Evolutionary conservation across 129 eudicot species (phyloP).

Genomic region (Solidago caesia): DNA sequence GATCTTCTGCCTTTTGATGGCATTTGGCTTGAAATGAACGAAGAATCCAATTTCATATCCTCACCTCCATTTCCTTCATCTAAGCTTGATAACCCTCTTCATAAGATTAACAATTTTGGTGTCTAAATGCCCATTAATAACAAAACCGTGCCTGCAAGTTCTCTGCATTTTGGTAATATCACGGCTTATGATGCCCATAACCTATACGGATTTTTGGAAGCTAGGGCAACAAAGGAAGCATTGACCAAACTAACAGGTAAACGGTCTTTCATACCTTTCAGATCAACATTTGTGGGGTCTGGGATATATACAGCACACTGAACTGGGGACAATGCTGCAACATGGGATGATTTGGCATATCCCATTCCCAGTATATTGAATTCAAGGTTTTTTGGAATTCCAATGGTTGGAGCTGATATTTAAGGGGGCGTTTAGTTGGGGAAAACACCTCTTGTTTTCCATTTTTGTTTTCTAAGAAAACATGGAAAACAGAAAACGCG

Average conservation of each 20-base stretch:
- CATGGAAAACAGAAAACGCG: no score
- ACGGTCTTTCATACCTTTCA: slow-evolving; percentile 58
- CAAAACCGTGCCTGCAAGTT: slow-evolving; percentile 59
- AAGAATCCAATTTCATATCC: slow-evolving; percentile 37
- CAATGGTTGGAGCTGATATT: slow-evolving; percentile 89
- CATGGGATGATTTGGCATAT: slow-evolving; percentile 78
- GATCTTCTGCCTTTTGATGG: slow-evolving; percentile 56
- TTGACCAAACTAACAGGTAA: slow-evolving; percentile 43
- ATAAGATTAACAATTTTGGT: slow-evolving; percentile 65
- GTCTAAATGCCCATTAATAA: slow-evolving; percentile 37
- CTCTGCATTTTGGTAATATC: slow-evolving; percentile 56
- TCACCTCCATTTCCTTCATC: background rate
- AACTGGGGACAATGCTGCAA: slow-evolving; percentile 90
- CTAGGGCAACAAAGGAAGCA: slow-evolving; percentile 55
- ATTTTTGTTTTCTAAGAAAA: no score
- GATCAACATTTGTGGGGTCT: slow-evolving; percentile 82
- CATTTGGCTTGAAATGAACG: slow-evolving; percentile 85
- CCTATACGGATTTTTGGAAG: slow-evolving; percentile 68
- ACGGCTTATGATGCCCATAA: slow-evolving; percentile 73
- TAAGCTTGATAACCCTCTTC: slow-evolving; percentile 56
- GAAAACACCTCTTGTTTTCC: no score
- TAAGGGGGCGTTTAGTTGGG: slow-evolving; percentile 35
- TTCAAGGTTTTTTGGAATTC: slow-evolving; percentile 67
- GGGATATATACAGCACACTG: slow-evolving; percentile 80
- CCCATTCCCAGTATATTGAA: slow-evolving; percentile 67